Base-by-base conservation (phyloP, 73 alveolate genomes). In the Paramecium pentaurelia region DNA sequence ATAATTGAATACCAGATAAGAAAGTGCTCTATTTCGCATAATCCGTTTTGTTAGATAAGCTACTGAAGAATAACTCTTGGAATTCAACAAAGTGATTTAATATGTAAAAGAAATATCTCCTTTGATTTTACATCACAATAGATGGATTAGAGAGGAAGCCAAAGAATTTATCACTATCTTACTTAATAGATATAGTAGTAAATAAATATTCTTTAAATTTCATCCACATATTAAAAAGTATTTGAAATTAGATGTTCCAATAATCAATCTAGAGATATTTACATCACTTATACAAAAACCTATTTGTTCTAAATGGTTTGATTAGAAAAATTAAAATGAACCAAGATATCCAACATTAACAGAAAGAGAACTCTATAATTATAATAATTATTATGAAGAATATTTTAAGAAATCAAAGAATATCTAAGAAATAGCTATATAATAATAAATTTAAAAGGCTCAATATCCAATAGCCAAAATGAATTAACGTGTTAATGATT, bases 141-240 rank as follows among this genome's bases (percentile, higher is more conserved):
- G 58, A 36, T 80, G 91, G 91, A 80, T 80, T 49, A 8, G 58
- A 25, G 58, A 80, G 10, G 91, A 80, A 44, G 91, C 47, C 8
- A 11, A 32, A 20, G 28, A 45, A 80, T 80, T 25, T 11, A 11
- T 47, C 6, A 14, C 32, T 8, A 27, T 27, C 49, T 22, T 80
- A 14, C 58, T 80, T 2, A 44, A 44, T 10, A 80, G 58, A 22
- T 25, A 47, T 25, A 80, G 38, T 80, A 25, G 64, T 14, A 40
- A 40, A 4, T 12, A 80, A 4, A 49, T 80, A n/a, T 80, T 27
- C 30, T 47, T 80, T 8, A 11, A 0, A 6, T 80, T 45, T 49
- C 58, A 80, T 9, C 91, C 71, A 6, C 71, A 44, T 44, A 20
- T 80, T 6, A 80, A 25, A 7, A 80, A 80, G n/a, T 80, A 45